Conservation (phyloP, 2,329 filamentous ascomycete species). For the Beauveria medogensis region DNA sequence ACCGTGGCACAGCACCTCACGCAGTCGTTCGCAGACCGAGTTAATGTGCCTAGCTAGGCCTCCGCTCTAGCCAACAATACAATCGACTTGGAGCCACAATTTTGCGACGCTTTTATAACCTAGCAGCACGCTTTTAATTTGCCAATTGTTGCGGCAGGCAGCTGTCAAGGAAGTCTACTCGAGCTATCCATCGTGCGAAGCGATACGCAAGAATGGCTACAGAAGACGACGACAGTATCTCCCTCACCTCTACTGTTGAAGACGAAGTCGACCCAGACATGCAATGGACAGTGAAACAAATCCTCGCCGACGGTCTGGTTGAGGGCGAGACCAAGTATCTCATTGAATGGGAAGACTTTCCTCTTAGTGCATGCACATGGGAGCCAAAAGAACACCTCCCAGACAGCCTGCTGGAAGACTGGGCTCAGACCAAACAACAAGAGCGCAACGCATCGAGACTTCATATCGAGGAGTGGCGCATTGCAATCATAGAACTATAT, state of each 20-base stretch:
- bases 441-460: constrained; percentile 27
- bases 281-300: constrained; percentile 42
- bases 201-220: not conserved
- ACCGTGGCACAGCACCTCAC: not conserved
- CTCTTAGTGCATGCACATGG: constrained; percentile 35
- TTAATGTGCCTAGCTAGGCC: not conserved
- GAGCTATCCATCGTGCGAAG: not conserved
- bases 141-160: not conserved
- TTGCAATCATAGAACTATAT: constrained; percentile 22
- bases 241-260: constrained; percentile 26
- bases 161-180: not conserved
- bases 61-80: not conserved
- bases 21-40: not conserved
- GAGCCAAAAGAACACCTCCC: constrained; percentile 40
- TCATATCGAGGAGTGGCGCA: constrained; percentile 29
- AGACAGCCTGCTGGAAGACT: constrained; percentile 30
- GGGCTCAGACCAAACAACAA: constrained; percentile 34
- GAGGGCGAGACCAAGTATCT: constrained; percentile 24
- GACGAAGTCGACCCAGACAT: constrained; percentile 28
- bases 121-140: not conserved
- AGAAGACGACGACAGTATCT: constrained; percentile 24
- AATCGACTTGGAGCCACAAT: not conserved
- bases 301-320: constrained; percentile 38
- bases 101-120: not conserved
- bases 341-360: constrained; percentile 29